phyloP scores from a whole-genome alignment of 1,284 basidiomycete genomes.

The Ganoderma meredithae region DNA sequence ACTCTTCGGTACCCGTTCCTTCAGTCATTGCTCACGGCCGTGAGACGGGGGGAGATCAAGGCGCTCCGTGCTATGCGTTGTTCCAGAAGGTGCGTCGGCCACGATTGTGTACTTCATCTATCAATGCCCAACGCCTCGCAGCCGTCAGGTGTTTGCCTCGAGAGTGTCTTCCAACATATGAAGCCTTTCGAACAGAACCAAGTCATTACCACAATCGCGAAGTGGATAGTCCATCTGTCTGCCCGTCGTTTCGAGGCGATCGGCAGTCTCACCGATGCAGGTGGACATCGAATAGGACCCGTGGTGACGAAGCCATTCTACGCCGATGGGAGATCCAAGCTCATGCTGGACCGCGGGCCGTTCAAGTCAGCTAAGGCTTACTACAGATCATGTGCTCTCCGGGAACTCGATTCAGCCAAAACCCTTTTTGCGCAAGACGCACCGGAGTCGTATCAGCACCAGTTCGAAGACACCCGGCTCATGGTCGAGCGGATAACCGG shows the following conservation, averaged over 20 bases:
- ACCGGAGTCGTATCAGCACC: constrained; percentile 41
- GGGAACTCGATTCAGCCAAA: constrained; percentile 43
- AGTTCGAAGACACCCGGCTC: constrained; percentile 40
- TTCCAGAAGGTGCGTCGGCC: constrained; percentile 38
- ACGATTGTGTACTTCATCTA: not conserved
- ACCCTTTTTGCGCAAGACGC: constrained; percentile 43
- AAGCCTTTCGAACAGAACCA: constrained; percentile 36
- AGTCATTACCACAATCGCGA: constrained; percentile 40
- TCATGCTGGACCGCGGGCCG: constrained; percentile 44
- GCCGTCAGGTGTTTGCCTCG: constrained; percentile 40
- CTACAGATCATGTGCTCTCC: constrained; percentile 44
- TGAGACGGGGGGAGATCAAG: constrained; percentile 19
- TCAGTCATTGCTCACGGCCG: constrained; percentile 34
- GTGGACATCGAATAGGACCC: constrained; percentile 36
- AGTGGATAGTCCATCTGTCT: constrained; percentile 42
- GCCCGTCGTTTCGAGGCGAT: constrained; percentile 38
- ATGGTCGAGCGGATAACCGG: constrained; percentile 43
- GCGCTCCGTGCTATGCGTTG: constrained; percentile 35
- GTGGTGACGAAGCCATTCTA: constrained; percentile 41
- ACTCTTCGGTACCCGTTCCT: constrained; percentile 41
- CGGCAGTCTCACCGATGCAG: constrained; percentile 38
- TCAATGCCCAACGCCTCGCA: constrained; percentile 14
- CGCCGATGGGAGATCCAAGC: constrained; percentile 38
- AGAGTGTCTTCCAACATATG: constrained; percentile 38
- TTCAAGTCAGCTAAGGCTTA: constrained; percentile 41